Conservation (phyloP, 495 filamentous ascomycete genomes). For the Aspergillus ellipticus region DNA sequence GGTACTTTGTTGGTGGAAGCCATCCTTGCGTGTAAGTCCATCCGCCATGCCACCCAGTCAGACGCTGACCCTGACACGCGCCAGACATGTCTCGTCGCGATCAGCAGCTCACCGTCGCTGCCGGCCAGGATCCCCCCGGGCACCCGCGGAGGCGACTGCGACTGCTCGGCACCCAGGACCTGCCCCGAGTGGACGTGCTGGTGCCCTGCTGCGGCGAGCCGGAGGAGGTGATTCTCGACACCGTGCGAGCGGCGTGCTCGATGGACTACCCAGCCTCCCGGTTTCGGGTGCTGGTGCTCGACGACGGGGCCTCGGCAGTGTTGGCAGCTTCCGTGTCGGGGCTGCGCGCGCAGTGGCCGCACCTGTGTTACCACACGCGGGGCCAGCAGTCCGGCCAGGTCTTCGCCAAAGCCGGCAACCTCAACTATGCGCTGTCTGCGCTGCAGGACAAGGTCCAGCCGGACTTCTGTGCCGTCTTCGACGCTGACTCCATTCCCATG, state of each 20-base stretch:
- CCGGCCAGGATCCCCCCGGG: conserved; percentile 9
- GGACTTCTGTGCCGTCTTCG: conserved; percentile 34
- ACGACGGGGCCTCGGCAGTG: conserved; percentile 42
- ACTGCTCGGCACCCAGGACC: conserved; percentile 14
- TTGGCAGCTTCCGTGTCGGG: conserved; percentile 30
- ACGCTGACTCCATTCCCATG: conserved; percentile 45
- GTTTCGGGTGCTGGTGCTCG: conserved; percentile 46
- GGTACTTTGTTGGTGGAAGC: conserved; percentile 26
- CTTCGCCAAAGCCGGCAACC: conserved; percentile 53
- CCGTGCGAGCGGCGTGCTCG: conserved; percentile 42
- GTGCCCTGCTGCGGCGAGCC: conserved; percentile 49
- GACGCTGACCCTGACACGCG: background rate
- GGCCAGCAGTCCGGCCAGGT: conserved; percentile 36
- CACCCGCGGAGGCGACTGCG: conserved; percentile 22
- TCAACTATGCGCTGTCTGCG: conserved; percentile 47
- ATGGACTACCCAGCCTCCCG: conserved; percentile 46
- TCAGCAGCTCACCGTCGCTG: conserved; percentile 21
- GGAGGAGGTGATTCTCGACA: conserved; percentile 49
- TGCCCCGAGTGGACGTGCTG: conserved; percentile 46
- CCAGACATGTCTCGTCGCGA: conserved; percentile 26
- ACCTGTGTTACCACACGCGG: conserved; percentile 46
- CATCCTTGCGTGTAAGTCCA: conserved; percentile 25
- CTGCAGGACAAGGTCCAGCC: conserved; percentile 39
- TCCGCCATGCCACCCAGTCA: background rate
- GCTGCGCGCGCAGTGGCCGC: conserved; percentile 25